These are phyloP conservation scores for Apostasia ramifera DNA, from an alignment of 106 monocot genomes.

Conservation along the genomic window DNA sequence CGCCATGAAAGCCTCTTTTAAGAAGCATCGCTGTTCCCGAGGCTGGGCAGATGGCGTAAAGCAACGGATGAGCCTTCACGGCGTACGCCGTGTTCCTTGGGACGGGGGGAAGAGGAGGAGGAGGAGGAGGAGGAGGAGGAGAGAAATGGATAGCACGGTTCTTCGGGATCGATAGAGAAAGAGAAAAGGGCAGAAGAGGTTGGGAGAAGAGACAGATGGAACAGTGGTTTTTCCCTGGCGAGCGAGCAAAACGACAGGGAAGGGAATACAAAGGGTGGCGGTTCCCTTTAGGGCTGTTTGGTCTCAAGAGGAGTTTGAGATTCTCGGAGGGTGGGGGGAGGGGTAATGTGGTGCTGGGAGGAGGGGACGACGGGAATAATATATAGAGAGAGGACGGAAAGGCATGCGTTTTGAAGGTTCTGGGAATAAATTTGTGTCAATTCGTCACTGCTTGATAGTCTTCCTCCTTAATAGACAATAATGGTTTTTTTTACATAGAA, in stretches of 20 bases:
- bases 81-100: slow-evolving; percentile 7
- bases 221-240: background rate
- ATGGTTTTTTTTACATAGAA: no score
- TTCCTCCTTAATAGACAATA: no score
- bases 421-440: background rate
- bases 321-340: background rate
- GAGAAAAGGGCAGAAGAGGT: background rate
- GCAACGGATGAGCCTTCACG: background rate
- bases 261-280: background rate
- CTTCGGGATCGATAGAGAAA: background rate
- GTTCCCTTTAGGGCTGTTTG: slow-evolving; percentile 8
- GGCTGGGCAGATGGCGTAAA: background rate
- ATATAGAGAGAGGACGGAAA: background rate
- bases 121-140: background rate
- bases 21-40: background rate
- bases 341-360: background rate
- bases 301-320: background rate
- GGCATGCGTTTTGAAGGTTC: background rate
- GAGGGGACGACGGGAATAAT: background rate
- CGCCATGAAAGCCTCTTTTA: background rate
- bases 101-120: background rate
- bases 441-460: no score
- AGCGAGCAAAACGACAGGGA: slow-evolving; percentile 5
- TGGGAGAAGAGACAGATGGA: background rate
- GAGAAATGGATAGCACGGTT: background rate